Evolutionary conservation across 345 rosid species (phyloP).

Genomic region (Salix purpurea): DNA sequence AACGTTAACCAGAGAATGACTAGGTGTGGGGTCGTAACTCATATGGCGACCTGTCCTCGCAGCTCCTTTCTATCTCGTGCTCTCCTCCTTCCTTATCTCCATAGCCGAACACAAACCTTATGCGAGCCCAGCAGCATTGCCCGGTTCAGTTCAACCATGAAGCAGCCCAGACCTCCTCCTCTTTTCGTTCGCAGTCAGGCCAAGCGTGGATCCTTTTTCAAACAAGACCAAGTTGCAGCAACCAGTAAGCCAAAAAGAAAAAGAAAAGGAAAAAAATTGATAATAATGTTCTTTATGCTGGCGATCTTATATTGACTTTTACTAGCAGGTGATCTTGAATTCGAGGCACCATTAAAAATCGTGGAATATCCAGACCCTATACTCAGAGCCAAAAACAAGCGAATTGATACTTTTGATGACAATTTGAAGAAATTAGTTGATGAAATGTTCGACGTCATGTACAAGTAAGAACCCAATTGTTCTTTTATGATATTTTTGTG

Average conservation of each 20-base stretch:
- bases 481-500: not conserved
- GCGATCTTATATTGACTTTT: not conserved
- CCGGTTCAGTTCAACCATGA: not conserved
- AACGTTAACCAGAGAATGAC: too few species aligned
- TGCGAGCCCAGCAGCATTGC: not conserved
- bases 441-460: constrained; percentile 93
- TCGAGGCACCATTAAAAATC: constrained; percentile 66
- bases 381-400: constrained; percentile 69
- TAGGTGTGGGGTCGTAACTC: too few species aligned
- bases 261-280: not conserved
- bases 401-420: constrained; percentile 64
- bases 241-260: not conserved
- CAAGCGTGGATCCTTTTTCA: constrained; percentile 17
- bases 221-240: constrained; percentile 15
- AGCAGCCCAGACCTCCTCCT: not conserved
- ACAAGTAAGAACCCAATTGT: constrained; percentile 52
- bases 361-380: constrained; percentile 87
- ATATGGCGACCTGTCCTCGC: not conserved
- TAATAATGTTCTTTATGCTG: not conserved
- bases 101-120: not conserved
- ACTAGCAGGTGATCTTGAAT: constrained; percentile 62
- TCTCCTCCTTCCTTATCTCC: constrained; percentile 1
- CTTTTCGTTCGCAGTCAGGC: constrained; percentile 10
- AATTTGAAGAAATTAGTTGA: constrained; percentile 69
- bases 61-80: not conserved